Base-by-base conservation (phyloP, 1,139 yeast genomes). In the Arxiozyma bovina region DNA sequence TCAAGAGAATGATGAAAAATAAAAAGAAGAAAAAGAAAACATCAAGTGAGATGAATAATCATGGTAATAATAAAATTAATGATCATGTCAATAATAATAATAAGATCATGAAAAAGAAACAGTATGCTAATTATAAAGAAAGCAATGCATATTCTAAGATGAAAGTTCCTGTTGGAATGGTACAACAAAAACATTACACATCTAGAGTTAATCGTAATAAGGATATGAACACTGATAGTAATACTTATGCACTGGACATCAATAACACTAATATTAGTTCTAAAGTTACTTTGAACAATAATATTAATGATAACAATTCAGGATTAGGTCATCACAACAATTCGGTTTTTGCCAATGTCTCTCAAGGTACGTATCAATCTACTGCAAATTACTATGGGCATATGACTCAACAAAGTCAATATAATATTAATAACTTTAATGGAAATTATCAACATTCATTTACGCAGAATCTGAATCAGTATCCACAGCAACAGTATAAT, bases 21-120 rank as follows among this genome's bases (percentile, higher is more conserved):
- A 73, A 76, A 53, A 83, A 80, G 71, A 83, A 80, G 66, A 79
- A 75, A 61, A 77, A 75, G 60, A 75, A 74, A 54, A 15, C 17
- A 3, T 4, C 40, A 2, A 34, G 40, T 34, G n/a, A 12, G 11
- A 71, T 74, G 53, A 74, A 73, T 55, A 73, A 72, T 70, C 46
- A 52, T 38, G 74, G 73, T 56, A 73, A 72, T 70, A 49, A 53
- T 42, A 12, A 50, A 23, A 23, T 52, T 38, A 22, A 42, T 18
- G 4, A 43, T 30, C 43, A 53, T 23, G 18, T 46, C n/a, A 20
- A 38, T 46, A 50, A 55, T 21, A 51, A 52, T 41, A 40, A 49
- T 22, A 56, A 53, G 54, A 27, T 42, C 47, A 53, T 18, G 53
- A 54, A 54, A 50, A 53, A 50, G 50, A 52, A 53, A 47, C 50